Evolutionary conservation across 345 rosid species (phyloP).

Genomic region (Dipteronia sinensis): DNA sequence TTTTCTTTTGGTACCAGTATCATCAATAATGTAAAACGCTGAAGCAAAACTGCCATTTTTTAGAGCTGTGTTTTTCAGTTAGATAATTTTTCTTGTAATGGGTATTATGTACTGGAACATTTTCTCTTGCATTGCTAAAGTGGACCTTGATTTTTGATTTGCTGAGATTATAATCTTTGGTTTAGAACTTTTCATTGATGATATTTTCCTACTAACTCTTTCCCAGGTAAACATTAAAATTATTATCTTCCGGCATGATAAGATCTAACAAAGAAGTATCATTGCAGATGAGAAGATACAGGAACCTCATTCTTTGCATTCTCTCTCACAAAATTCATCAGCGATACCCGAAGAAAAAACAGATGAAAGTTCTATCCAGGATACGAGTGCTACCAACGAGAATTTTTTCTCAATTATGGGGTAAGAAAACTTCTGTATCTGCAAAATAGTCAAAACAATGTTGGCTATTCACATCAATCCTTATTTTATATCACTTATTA

Average conservation of each 20-base stretch:
- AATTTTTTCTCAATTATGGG: slow-evolving; percentile 36
- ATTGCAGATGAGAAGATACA: slow-evolving; percentile 55
- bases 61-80: slow-evolving; percentile 7
- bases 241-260: slow-evolving; percentile 17
- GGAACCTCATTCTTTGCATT: slow-evolving; percentile 39
- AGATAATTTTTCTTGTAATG: slow-evolving; percentile 34
- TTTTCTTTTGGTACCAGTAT: slow-evolving; percentile 40
- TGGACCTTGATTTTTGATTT: slow-evolving; percentile 1
- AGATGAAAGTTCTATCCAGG: slow-evolving; percentile 35
- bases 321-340: slow-evolving; percentile 39
- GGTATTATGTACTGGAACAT: slow-evolving; percentile 28
- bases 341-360: slow-evolving; percentile 39
- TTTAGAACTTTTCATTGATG: slow-evolving; percentile 13
- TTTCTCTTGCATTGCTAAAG: slow-evolving; percentile 20
- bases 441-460: slow-evolving; percentile 4
- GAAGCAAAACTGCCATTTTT: slow-evolving; percentile 24
- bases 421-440: slow-evolving; percentile 42
- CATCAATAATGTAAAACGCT: slow-evolving; percentile 37
- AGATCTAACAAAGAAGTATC: slow-evolving; percentile 34
- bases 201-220: slow-evolving; percentile 21
- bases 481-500: not conserved
- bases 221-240: slow-evolving; percentile 12
- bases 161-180: slow-evolving; percentile 12
- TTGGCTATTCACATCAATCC: not conserved
- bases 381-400: slow-evolving; percentile 24